Evolutionary conservation across 257 asterid genomes (phyloP).

Genomic region (Solanum ossicruentum): DNA sequence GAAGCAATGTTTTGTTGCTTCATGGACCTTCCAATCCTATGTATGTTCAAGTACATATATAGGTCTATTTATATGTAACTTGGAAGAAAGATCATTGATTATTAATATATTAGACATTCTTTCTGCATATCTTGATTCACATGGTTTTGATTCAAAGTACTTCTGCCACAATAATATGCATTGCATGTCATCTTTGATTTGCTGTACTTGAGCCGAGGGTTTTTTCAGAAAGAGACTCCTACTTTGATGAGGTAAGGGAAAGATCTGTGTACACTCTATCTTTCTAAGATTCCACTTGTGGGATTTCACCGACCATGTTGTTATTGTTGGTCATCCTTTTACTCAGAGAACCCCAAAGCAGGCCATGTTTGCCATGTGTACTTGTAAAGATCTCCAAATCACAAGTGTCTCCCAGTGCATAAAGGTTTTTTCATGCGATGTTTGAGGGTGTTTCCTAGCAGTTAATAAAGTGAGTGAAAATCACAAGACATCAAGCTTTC

Average conservation of each 20-base stretch:
- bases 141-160: not conserved
- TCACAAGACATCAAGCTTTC: not conserved
- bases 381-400: not conserved
- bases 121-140: not conserved
- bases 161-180: not conserved
- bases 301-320: not conserved
- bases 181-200: not conserved
- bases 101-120: not conserved
- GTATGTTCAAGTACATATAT: not conserved
- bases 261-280: not conserved
- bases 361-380: not conserved
- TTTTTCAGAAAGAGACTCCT: not conserved
- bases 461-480: not conserved
- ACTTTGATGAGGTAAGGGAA: not conserved
- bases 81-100: not conserved
- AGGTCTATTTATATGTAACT: not conserved
- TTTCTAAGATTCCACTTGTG: not conserved
- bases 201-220: not conserved
- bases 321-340: not conserved
- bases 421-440: not conserved
- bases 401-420: not conserved
- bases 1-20: not conserved
- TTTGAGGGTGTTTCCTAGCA: not conserved
- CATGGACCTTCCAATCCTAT: not conserved
- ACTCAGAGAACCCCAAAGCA: not conserved